Evolutionary conservation across 108 stramenopile species (phyloP).

Genomic region (Seminavis robusta): DNA sequence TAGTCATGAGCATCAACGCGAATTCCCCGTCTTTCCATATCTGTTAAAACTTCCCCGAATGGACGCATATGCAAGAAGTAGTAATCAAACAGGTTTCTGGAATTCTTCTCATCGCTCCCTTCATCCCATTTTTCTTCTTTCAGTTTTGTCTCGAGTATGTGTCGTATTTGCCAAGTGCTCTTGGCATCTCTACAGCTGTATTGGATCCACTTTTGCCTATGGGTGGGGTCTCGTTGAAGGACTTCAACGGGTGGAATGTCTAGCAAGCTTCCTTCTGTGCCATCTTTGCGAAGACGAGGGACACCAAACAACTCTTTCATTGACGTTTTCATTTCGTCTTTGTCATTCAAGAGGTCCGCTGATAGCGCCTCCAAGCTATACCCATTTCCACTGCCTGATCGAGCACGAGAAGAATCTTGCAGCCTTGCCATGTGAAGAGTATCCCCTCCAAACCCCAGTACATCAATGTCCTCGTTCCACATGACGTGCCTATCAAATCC

Average conservation of each 20-base stretch:
- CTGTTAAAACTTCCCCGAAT: constrained; percentile 95
- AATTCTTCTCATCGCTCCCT: neutral
- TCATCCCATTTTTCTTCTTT: constrained; percentile 49
- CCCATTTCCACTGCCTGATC: constrained; percentile 40
- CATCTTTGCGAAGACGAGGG: constrained; percentile 79
- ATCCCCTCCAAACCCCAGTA: constrained; percentile 88
- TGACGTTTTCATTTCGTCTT: neutral
- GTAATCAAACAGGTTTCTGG: constrained; percentile 83
- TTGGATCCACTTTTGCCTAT: constrained; percentile 74
- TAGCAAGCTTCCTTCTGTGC: constrained; percentile 66
- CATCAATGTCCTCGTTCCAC: constrained; percentile 91
- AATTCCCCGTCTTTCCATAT: constrained; percentile 96
- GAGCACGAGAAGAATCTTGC: constrained; percentile 70
- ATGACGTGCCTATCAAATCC: constrained; percentile 98
- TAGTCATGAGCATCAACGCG: constrained; percentile 89
- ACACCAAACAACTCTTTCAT: constrained; percentile 97
- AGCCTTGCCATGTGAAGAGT: constrained; percentile 99
- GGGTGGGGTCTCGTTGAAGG: constrained; percentile 74
- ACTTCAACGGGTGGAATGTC: constrained; percentile 86
- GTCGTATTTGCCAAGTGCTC: constrained; percentile 72
- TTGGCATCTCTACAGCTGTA: constrained; percentile 89
- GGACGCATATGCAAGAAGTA: constrained; percentile 87
- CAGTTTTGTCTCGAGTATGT: constrained; percentile 47
- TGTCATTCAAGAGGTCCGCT: constrained; percentile 38
- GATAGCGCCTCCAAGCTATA: constrained; percentile 91